Base-by-base conservation (phyloP, 768 basidiomycete genomes). In the Daedaleopsis sinensis region DNA sequence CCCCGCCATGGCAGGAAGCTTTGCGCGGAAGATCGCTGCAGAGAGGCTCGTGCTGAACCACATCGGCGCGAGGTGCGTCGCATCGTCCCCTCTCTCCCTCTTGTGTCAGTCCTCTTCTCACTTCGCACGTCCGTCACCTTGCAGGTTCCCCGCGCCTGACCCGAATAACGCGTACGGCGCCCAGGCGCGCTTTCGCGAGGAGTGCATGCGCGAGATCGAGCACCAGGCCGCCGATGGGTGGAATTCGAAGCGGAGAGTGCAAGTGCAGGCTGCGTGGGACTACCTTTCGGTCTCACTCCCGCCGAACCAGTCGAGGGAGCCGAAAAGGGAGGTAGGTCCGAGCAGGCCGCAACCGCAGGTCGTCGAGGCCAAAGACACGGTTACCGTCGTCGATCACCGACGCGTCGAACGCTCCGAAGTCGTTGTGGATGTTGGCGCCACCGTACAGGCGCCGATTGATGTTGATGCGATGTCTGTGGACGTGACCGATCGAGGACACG, bases 1-100 rank as follows among this genome's bases (percentile, higher is more conserved):
- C 0, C 88, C 93, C 3, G 78, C 76, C 37, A 90, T 89, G 84
- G 94, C 92, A 1, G 93, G 93, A 10, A 75, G 70, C 15, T 93
- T 94, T 68, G 91, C 93, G 7, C 84, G 79, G 59, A 69, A 64
- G 3, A 78, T 89, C 52, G 78, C 80, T 1, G 90, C 92, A 19
- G 73, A 82, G 68, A 76, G 78, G 48, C 75, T 94, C 7, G 82
- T 90, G 21, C 71, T 95, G 51, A 94, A 95, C 70, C 93, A 94
- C 71, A 86, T 94, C 35, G 85, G 90, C 61, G 77, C 79, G 56
- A 80, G 87, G 89, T 91, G 62, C 62, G 80, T 71, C 27, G 21
- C n/a, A 15, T 32, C 16, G 23, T 23, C 27, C 43, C 53, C 27
- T 32, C 3, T 3, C 3, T 7, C 27, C 4, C 27, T 32, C 27